phyloP scores from a whole-genome alignment of 2,329 filamentous ascomycete species.

The Phaeophleospora eucalypticola region DNA sequence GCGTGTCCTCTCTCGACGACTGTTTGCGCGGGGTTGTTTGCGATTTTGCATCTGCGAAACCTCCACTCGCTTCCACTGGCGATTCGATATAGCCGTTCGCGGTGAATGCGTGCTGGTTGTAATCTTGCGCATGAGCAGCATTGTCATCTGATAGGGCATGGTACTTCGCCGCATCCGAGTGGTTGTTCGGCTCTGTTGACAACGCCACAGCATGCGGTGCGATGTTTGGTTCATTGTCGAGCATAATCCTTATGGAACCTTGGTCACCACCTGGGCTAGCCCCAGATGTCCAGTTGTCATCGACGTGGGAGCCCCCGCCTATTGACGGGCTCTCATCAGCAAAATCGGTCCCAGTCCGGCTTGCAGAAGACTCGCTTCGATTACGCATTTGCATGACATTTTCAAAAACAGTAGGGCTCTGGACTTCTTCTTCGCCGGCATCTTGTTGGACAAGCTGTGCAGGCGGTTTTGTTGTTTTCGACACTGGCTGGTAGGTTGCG shows the following conservation, averaged over 20 bases:
- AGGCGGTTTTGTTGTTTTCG: slow-evolving; percentile 10
- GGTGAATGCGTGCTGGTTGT: slow-evolving; percentile 22
- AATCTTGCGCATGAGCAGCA: slow-evolving; percentile 15
- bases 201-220: not conserved
- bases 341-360: slow-evolving; percentile 29
- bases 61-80: slow-evolving; percentile 16
- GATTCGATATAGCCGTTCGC: slow-evolving; percentile 24
- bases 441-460: slow-evolving; percentile 12
- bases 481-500: slow-evolving; percentile 23
- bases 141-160: slow-evolving; percentile 11
- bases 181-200: slow-evolving; percentile 1
- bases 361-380: slow-evolving; percentile 28
- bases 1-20: slow-evolving; percentile 21
- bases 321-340: slow-evolving; percentile 30
- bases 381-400: slow-evolving; percentile 34
- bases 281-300: slow-evolving; percentile 25
- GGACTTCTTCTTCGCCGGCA: slow-evolving; percentile 15
- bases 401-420: slow-evolving; percentile 27
- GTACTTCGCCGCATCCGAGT: slow-evolving; percentile 13
- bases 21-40: slow-evolving; percentile 29
- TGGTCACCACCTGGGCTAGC: slow-evolving; percentile 22
- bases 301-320: slow-evolving; percentile 24
- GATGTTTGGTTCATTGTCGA: slow-evolving; percentile 27
- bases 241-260: slow-evolving; percentile 35
- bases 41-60: slow-evolving; percentile 15